Percentiles rank a stretch among this genome's conserved stretches.
Evolutionary conservation across 352 stramenopile species (phyloP).

Genomic region (Aphanomyces euteiches): DNA sequence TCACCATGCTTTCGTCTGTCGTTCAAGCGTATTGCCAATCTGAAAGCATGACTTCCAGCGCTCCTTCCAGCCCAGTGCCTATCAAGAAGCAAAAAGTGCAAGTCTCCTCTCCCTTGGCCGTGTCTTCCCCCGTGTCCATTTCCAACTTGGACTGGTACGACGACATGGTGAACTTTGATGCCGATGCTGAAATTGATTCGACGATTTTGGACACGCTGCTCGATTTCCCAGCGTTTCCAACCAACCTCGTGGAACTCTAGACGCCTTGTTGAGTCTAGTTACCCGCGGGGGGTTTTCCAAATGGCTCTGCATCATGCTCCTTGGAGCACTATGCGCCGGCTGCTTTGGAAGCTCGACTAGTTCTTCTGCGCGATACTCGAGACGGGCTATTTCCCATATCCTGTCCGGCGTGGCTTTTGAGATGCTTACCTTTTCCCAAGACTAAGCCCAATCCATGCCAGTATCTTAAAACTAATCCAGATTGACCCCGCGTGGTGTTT

Average conservation of each 20-base stretch:
- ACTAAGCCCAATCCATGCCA: conserved; percentile 12
- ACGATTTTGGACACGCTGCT: conserved; percentile 5
- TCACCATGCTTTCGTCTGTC: conserved; percentile 12
- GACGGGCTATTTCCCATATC: conserved; percentile 11
- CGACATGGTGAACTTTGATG: not conserved
- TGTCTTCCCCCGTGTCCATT: not conserved
- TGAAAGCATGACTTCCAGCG: not conserved
- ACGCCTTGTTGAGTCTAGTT: not conserved
- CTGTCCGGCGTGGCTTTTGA: not conserved
- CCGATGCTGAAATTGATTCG: not conserved
- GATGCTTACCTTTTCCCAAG: conserved; percentile 10
- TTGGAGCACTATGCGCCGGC: no score
- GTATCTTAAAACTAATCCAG: not conserved
- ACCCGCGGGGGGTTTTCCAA: no score
- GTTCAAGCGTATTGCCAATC: conserved; percentile 22
- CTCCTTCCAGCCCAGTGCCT: not conserved
- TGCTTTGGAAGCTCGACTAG: no score
- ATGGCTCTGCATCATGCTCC: no score
- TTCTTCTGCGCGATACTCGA: not conserved
- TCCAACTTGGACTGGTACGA: not conserved
- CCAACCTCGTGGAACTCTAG: not conserved
- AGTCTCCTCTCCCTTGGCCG: not conserved
- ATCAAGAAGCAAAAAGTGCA: not conserved
- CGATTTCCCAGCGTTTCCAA: not conserved
- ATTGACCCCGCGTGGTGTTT: not conserved